Evolutionary conservation across 1,284 basidiomycete species (phyloP).

Genomic region (Pterula multifida): DNA sequence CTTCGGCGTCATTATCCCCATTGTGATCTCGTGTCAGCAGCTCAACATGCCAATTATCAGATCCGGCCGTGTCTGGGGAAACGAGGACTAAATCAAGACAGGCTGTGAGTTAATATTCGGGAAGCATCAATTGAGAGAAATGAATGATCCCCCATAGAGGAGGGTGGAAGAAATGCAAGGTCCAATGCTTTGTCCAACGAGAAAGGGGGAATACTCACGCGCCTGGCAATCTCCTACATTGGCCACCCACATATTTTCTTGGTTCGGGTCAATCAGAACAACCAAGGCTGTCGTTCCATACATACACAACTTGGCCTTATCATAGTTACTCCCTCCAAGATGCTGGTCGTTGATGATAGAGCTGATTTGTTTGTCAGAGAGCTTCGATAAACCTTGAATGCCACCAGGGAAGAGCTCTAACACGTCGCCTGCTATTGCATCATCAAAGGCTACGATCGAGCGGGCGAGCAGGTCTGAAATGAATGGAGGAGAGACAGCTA

Average conservation of each 20-base stretch:
- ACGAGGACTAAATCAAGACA: constrained; percentile 31
- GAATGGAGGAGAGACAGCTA: constrained; percentile 26
- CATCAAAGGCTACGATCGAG: constrained; percentile 49
- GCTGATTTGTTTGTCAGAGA: constrained; percentile 42
- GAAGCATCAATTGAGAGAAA: constrained; percentile 9
- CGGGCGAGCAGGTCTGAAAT: constrained; percentile 42
- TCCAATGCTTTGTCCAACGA: no score
- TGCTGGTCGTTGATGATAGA: constrained; percentile 50
- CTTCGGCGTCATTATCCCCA: constrained; percentile 45
- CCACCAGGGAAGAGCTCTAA: constrained; percentile 49
- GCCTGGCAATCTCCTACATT: constrained; percentile 66
- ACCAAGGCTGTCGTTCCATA: constrained; percentile 63
- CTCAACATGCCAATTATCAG: constrained; percentile 35
- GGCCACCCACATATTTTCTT: constrained; percentile 57
- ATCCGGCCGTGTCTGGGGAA: constrained; percentile 26
- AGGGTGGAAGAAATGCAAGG: constrained; percentile 8
- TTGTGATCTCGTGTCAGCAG: constrained; percentile 50
- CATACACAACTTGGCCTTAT: constrained; percentile 56
- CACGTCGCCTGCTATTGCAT: constrained; percentile 54
- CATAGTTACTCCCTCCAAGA: constrained; percentile 43
- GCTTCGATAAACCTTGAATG: constrained; percentile 30
- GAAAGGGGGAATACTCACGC: constrained; percentile 24
- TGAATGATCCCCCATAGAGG: background rate
- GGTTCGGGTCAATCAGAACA: constrained; percentile 51
- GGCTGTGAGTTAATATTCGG: constrained; percentile 2